phyloP scores from a whole-genome alignment of 768 basidiomycete genomes.

The Suillus bovinus region DNA sequence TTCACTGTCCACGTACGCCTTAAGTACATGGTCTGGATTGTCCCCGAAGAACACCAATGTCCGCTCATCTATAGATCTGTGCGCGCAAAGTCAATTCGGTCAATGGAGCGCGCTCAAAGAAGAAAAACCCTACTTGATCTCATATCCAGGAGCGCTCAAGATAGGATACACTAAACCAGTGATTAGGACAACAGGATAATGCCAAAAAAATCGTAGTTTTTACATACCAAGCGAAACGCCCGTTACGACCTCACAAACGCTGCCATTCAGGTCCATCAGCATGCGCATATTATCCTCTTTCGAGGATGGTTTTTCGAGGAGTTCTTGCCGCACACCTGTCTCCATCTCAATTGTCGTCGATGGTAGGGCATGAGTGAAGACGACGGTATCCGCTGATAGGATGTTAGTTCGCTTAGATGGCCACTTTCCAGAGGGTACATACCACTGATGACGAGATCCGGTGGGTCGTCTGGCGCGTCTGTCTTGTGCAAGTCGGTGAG shows the following conservation, averaged over 20 bases:
- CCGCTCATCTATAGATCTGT: constrained; percentile 80
- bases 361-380: constrained; percentile 76
- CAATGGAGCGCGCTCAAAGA: constrained; percentile 1
- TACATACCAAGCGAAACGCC: constrained; percentile 78
- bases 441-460: constrained; percentile 83
- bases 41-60: constrained; percentile 78
- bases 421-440: constrained; percentile 13
- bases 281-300: constrained; percentile 85
- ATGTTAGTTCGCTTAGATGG: constrained; percentile 4
- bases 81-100: neutral
- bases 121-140: constrained; percentile 49
- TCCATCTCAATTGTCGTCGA: constrained; percentile 49
- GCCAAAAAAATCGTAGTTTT: neutral
- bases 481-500: constrained; percentile 27
- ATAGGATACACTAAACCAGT: constrained; percentile 63
- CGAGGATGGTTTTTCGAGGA: constrained; percentile 85
- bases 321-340: constrained; percentile 54
- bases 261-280: constrained; percentile 85
- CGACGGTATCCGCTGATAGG: constrained; percentile 85
- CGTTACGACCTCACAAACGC: constrained; percentile 89
- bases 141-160: constrained; percentile 74
- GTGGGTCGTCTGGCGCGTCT: constrained; percentile 63
- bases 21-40: constrained; percentile 53
- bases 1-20: constrained; percentile 82
- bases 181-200: neutral